phyloP scores from a whole-genome alignment of 106 monocot genomes.

The Platanthera zijinensis region DNA sequence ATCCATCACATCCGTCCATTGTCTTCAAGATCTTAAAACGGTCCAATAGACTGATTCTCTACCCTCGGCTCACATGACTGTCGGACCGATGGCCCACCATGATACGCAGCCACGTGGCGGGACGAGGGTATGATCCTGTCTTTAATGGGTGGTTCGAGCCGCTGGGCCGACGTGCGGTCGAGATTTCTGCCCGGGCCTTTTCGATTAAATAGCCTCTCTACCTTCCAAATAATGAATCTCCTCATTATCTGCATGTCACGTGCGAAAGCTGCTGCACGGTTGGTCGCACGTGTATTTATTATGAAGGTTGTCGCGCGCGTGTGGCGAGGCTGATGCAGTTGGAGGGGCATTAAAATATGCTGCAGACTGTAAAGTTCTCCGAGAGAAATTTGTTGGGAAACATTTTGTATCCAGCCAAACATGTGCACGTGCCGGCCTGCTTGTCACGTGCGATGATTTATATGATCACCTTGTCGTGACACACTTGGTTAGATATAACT shows the following conservation, averaged over 20 bases:
- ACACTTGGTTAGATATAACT: too few species aligned
- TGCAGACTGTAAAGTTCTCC: not conserved
- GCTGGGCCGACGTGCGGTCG: not conserved
- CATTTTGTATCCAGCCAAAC: too few species aligned
- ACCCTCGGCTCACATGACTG: not conserved
- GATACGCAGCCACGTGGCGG: not conserved
- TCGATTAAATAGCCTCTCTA: not conserved
- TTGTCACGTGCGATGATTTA: too few species aligned
- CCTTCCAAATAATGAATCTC: not conserved
- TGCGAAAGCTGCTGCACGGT: constrained; percentile 2
- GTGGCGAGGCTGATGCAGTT: not conserved
- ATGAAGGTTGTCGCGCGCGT: not conserved
- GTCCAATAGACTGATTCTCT: not conserved
- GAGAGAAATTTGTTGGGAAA: not conserved
- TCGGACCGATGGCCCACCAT: not conserved
- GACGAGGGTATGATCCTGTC: not conserved
- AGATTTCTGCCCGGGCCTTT: not conserved
- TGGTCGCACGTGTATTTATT: not conserved
- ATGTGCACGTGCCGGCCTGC: too few species aligned
- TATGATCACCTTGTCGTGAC: too few species aligned
- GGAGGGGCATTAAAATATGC: not conserved
- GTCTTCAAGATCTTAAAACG: not conserved
- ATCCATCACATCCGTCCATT: not conserved
- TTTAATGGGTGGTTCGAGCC: not conserved
- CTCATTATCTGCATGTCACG: not conserved